A percentile compares a stretch with the other conserved stretches of the same genome.
Conservation (phyloP, 129 eudicot genomes). For the Ambrosia trifida region DNA sequence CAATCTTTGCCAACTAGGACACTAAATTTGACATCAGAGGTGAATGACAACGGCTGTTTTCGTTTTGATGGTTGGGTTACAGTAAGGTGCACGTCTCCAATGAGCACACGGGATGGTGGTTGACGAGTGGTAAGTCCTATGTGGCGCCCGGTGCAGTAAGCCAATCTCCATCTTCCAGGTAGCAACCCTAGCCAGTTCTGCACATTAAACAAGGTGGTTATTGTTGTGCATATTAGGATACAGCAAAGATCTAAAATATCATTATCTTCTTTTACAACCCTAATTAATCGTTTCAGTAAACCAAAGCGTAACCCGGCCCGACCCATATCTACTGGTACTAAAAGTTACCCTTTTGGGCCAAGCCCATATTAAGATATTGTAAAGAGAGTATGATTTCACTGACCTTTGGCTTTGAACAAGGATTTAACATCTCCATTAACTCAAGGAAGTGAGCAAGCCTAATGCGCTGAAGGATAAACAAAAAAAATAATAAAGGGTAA, state of each 20-base stretch:
- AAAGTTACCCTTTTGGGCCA: neutral
- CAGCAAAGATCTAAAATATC: neutral
- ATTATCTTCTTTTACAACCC: neutral
- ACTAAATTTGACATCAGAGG: constrained; percentile 54
- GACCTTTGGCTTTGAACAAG: constrained; percentile 75
- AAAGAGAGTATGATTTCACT: constrained; percentile 4
- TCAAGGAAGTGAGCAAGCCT: constrained; percentile 89
- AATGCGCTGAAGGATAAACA: constrained; percentile 54
- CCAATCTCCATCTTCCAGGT: constrained; percentile 90
- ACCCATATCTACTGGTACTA: neutral
- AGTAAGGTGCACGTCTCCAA: constrained; percentile 64
- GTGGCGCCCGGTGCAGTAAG: constrained; percentile 84
- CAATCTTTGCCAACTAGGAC: constrained; percentile 63
- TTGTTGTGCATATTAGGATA: neutral
- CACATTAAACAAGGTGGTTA: constrained; percentile 8
- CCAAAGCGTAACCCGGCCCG: neutral
- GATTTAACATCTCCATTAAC: constrained; percentile 95
- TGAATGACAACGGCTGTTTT: constrained; percentile 45
- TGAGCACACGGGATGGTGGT: constrained; percentile 72
- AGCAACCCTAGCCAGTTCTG: constrained; percentile 80
- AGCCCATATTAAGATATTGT: neutral
- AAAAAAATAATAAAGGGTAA: constrained; percentile 13
- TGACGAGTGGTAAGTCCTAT: constrained; percentile 83
- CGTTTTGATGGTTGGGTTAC: constrained; percentile 48
- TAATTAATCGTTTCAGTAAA: neutral